A percentile compares a stretch with the other conserved stretches of the same genome.
Conservation (phyloP, 2,329 filamentous ascomycete genomes). For the Stachybotrys chlorohalonatus region DNA sequence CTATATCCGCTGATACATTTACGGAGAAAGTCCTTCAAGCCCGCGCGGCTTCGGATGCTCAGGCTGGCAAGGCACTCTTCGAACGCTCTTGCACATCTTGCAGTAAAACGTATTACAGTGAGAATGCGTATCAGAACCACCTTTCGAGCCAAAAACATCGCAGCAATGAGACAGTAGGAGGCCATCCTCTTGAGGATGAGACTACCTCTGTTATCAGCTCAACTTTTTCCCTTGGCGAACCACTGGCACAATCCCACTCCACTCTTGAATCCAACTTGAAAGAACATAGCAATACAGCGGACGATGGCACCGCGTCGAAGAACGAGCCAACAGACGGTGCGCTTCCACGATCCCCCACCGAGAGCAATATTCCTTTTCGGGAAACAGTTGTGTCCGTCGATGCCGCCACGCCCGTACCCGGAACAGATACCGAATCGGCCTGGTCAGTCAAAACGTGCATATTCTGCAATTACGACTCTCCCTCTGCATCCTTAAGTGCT, state of each 20-base stretch:
- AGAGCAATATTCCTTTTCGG: no score
- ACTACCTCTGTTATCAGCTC: slow-evolving; percentile 80
- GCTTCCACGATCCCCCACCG: no score
- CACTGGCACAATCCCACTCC: slow-evolving; percentile 40
- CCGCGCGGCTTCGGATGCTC: slow-evolving; percentile 73
- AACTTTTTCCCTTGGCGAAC: slow-evolving; percentile 83
- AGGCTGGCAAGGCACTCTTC: slow-evolving; percentile 81
- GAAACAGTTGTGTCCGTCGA: slow-evolving; percentile 26
- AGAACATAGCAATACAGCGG: slow-evolving; percentile 67
- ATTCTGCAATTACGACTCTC: slow-evolving; percentile 85
- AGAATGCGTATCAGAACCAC: slow-evolving; percentile 93
- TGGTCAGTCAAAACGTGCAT: slow-evolving; percentile 56
- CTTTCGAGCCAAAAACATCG: slow-evolving; percentile 85
- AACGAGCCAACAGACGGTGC: background rate
- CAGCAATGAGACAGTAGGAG: slow-evolving; percentile 38
- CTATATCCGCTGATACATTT: slow-evolving; percentile 86
- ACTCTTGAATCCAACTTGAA: slow-evolving; percentile 59
- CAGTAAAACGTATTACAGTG: slow-evolving; percentile 89
- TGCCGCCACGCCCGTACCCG: slow-evolving; percentile 26
- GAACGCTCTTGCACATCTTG: slow-evolving; percentile 77
- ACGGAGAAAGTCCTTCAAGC: slow-evolving; percentile 92
- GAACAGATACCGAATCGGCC: slow-evolving; percentile 30
- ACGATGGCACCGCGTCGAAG: slow-evolving; percentile 42
- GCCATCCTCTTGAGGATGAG: slow-evolving; percentile 43
- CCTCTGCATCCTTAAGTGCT: slow-evolving; percentile 65